phyloP scores from a whole-genome alignment of 2,329 filamentous ascomycete species.

The Fusarium sp. region DNA sequence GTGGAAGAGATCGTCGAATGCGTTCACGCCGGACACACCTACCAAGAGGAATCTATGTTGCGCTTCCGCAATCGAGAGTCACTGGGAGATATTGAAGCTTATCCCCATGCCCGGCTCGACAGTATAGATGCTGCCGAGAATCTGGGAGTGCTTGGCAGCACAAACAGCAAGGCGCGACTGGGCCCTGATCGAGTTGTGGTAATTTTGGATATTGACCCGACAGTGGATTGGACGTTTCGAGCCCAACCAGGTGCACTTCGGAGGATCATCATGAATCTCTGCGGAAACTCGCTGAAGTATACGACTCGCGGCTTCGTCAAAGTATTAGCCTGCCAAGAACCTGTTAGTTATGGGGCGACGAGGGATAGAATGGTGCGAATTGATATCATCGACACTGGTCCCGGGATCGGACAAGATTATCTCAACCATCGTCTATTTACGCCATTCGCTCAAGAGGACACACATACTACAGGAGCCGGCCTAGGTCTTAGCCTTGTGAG shows the following conservation, averaged over 20 bases:
- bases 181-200: conserved; percentile 33
- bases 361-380: too few species aligned
- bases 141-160: not conserved
- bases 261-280: conserved; percentile 68
- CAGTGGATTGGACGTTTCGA: conserved; percentile 60
- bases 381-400: conserved; percentile 63
- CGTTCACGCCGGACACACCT: conserved; percentile 51
- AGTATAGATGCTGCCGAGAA: conserved; percentile 25
- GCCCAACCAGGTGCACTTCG: conserved; percentile 60
- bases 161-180: not conserved
- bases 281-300: conserved; percentile 70
- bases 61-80: conserved; percentile 2
- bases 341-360: not conserved
- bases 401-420: conserved; percentile 70
- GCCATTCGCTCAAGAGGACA: conserved; percentile 70
- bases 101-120: conserved; percentile 21
- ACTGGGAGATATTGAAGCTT: not conserved
- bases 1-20: conserved; percentile 59
- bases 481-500: conserved; percentile 71
- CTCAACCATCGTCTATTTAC: conserved; percentile 66
- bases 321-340: conserved; percentile 41
- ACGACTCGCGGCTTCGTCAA: conserved; percentile 52
- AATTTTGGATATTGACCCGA: conserved; percentile 52
- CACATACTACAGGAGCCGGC: conserved; percentile 66
- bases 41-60: conserved; percentile 34